Evolutionary conservation across 495 filamentous ascomycete genomes (phyloP).

Genomic region (Endocarpon pusillum): DNA sequence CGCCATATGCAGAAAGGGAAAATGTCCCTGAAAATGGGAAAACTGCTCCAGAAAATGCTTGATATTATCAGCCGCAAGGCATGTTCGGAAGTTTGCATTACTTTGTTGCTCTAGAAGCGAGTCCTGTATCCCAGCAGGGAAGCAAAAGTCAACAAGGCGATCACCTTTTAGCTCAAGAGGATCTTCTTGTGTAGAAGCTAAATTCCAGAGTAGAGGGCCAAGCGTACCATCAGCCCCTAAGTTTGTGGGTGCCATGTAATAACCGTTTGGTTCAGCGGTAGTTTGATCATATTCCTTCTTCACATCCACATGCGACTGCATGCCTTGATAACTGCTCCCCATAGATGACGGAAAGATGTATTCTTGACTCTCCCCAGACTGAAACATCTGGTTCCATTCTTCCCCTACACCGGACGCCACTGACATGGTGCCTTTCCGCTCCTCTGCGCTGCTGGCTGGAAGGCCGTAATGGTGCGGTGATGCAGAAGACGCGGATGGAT

Average conservation of each 20-base stretch:
- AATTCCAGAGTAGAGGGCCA: slow-evolving; percentile 14
- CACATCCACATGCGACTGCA: slow-evolving; percentile 27
- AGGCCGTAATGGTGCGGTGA: background rate
- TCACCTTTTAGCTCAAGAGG: slow-evolving; percentile 31
- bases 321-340: slow-evolving; percentile 27
- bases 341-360: slow-evolving; percentile 42
- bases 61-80: slow-evolving; percentile 40
- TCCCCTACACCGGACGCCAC: slow-evolving; percentile 16
- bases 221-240: slow-evolving; percentile 29
- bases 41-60: slow-evolving; percentile 44
- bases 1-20: slow-evolving; percentile 51
- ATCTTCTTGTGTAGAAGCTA: slow-evolving; percentile 20
- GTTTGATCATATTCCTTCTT: slow-evolving; percentile 29
- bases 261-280: slow-evolving; percentile 28
- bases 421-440: background rate
- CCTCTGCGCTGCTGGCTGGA: background rate
- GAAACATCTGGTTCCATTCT: slow-evolving; percentile 62
- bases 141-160: slow-evolving; percentile 36
- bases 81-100: slow-evolving; percentile 25
- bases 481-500: background rate
- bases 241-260: slow-evolving; percentile 31
- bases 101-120: slow-evolving; percentile 14
- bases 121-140: slow-evolving; percentile 24
- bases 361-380: slow-evolving; percentile 43
- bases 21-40: slow-evolving; percentile 47